These are phyloP conservation scores for Malania oleifera DNA, from an alignment of 164 flowering plant species.

Conservation along the genomic window DNA sequence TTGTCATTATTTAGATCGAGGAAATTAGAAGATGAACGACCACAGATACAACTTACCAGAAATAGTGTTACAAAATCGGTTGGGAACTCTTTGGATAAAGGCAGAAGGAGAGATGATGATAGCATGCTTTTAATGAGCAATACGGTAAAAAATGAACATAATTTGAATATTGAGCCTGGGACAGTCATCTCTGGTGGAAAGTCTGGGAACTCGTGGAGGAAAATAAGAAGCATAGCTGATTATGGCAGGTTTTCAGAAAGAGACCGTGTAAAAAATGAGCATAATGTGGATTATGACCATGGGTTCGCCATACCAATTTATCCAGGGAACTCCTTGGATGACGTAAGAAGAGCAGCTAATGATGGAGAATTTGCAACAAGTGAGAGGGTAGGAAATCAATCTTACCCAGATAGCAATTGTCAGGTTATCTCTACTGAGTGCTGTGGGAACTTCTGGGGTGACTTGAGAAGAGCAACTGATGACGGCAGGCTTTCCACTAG, in stretches of 20 bases:
- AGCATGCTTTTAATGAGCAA: background rate
- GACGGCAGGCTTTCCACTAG: slow-evolving; percentile 1
- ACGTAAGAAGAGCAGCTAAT: background rate
- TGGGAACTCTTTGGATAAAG: background rate
- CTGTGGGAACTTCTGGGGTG: background rate
- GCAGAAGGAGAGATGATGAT: background rate
- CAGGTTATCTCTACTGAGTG: background rate
- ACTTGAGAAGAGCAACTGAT: slow-evolving; percentile 9
- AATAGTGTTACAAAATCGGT: background rate
- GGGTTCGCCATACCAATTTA: background rate
- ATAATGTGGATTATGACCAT: background rate
- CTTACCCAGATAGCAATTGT: background rate
- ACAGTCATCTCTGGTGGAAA: background rate
- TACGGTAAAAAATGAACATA: background rate
- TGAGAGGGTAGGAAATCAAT: background rate
- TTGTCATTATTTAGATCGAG: slow-evolving; percentile 31
- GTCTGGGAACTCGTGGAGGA: background rate
- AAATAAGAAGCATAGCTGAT: background rate
- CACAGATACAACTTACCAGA: slow-evolving; percentile 11
- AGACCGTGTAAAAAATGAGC: background rate
- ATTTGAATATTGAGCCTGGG: background rate
- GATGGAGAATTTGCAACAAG: background rate
- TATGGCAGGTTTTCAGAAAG: background rate
- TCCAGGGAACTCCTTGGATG: background rate
- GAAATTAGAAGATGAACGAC: slow-evolving; percentile 15